These are phyloP conservation scores for Cercophora newfieldiana DNA, from an alignment of 495 filamentous ascomycete genomes.

Conservation along the genomic window DNA sequence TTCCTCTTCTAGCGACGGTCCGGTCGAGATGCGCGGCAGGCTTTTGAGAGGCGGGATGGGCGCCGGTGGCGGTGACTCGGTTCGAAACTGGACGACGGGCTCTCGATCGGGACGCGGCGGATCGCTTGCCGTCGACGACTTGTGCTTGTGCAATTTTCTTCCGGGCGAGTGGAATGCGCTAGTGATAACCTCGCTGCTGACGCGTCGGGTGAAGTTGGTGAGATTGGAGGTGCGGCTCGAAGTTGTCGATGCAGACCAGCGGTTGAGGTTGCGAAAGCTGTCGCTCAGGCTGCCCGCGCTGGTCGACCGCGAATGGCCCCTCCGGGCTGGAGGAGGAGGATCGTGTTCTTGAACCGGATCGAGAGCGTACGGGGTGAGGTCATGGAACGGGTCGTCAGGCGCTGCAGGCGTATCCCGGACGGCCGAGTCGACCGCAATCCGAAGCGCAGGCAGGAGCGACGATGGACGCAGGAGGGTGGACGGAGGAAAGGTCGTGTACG, in stretches of 20 bases:
- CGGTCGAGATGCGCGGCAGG: constrained; percentile 41
- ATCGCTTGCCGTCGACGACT: constrained; percentile 29
- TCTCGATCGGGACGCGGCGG: constrained; percentile 24
- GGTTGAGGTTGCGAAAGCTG: constrained; percentile 71
- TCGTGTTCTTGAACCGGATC: constrained; percentile 30
- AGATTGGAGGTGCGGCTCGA: constrained; percentile 65
- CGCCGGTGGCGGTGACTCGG: constrained; percentile 25
- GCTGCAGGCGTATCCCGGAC: constrained; percentile 14
- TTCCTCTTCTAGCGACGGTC: constrained; percentile 40
- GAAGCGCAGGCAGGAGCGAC: constrained; percentile 37
- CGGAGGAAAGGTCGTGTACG: constrained; percentile 25
- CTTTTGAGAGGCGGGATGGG: constrained; percentile 32
- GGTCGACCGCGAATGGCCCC: constrained; percentile 44
- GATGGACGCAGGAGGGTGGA: constrained; percentile 35
- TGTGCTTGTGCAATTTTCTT: constrained; percentile 31
- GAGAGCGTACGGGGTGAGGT: constrained; percentile 25
- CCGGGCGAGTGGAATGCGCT: constrained; percentile 28
- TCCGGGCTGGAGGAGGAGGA: constrained; percentile 25
- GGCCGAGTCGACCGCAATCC: constrained; percentile 27
- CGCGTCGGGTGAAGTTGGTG: constrained; percentile 57
- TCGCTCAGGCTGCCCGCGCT: constrained; percentile 56
- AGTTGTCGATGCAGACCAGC: constrained; percentile 77
- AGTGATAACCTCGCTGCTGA: constrained; percentile 45
- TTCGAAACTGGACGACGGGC: constrained; percentile 6
- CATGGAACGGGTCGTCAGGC: constrained; percentile 36